Base-by-base conservation (phyloP, 371 early-diverging fungal genomes). In the Sporodiniella umbellata region DNA sequence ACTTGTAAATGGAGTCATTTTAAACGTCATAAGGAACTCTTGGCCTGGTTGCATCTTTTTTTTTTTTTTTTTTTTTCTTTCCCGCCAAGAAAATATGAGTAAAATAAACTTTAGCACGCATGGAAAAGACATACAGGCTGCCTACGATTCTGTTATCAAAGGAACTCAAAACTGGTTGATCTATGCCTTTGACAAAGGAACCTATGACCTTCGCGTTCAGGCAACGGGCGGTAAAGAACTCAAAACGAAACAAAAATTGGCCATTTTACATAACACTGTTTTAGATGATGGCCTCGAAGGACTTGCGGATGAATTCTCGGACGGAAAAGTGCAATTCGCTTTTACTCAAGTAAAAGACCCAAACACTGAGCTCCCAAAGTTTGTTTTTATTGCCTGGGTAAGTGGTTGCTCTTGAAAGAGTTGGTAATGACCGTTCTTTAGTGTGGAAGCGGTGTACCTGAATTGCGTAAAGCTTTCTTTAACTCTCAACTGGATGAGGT, bases 371-470 rank as follows among this genome's bases (percentile, higher is more conserved):
- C 78, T 96, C 23, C 83, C 88, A 45, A 96, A 95, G 69, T 87
- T 85, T 65, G 91, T 94, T 38, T 83, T 96, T 56, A 85, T 96
- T 55, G 88, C 85, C n/a, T 96, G 95, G 94, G 89, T 90, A 79
- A 58, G 42, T n/a, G n/a, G n/a, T n/a, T n/a, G n/a, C n/a, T n/a
- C n/a, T n/a, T n/a, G n/a, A n/a, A n/a, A n/a, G n/a, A n/a, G n/a
- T n/a, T n/a, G n/a, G n/a, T n/a, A n/a, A n/a, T 33, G 40, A 17
- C 14, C 43, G 15, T 50, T 8, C 0, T 44, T 26, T 59, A 91
- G 89, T 95, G 95, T 62, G 96, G 96, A 4, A 91, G 88, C 42
- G 96, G 96, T 48, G 96, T 95, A 7, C 95, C 95, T 6, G 94
- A 92, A 46, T 65, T 81, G 26, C 85, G 88, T 62, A 96, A 96